Base-by-base conservation (phyloP, 1,139 yeast species). In the Taphrina pruni region DNA sequence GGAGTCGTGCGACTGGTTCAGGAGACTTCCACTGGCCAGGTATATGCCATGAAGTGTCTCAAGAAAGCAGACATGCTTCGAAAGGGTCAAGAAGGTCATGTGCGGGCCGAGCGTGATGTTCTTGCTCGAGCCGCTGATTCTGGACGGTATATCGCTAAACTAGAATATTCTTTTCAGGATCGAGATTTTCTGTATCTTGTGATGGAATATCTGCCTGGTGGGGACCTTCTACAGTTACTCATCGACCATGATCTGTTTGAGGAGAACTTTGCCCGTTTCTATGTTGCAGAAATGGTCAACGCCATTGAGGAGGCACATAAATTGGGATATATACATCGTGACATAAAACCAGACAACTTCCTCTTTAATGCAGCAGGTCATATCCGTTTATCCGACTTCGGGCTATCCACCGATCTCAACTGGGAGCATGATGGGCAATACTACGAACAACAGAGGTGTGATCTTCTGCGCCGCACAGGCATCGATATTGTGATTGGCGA, bases 121-220 rank as follows among this genome's bases (percentile, higher is more conserved):
- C 56, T 69, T 32, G 70, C 69, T 26, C 39, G 48, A 12, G 70
- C 70, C 2, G 43, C 66, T 11, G 69, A 69, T 43, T 41, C 64
- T 17, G 69, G 69, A 3, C 60, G 52, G 20, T 64, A 69, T 39
- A 65, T 64, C 26, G 69, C 66, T 9, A 65, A 69, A 51, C 57
- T 69, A 9, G 60, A 61, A 38, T 69, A 65, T 26, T 64, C 69
- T 14, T 69, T 69, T 43, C 70, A 69, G 41, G 70, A 69, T 52
- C 17, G 93, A 14, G 90, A 90, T 43, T 89, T 92, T 51, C 89
- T 96, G 21, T 94, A 92, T 77, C 83, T 94, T 70, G 97, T 94
- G 45, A 94, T 97, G 4, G 98, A 94, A 79, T 94, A 90, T 80
- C 93, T 94, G 97, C 88, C 96, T 60, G 99, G 99, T 54, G 96